These are phyloP conservation scores for Botrytis medusae DNA, from an alignment of 2,329 filamentous ascomycete species.

Conservation along the genomic window DNA sequence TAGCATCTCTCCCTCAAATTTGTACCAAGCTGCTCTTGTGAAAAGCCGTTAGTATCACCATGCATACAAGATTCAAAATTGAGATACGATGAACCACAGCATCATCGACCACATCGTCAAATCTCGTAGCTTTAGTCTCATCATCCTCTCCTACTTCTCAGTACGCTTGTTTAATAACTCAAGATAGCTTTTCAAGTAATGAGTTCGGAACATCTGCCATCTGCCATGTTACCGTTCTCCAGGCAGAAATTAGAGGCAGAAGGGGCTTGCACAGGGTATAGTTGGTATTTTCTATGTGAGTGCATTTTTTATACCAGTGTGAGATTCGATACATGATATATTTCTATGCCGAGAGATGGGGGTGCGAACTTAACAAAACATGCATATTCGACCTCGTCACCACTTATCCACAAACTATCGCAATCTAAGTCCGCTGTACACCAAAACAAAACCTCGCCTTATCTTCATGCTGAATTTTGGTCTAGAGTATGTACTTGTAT, in stretches of 20 bases:
- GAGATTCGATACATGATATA: slow-evolving; percentile 1
- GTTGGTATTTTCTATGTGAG: background rate
- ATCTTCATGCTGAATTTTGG: background rate
- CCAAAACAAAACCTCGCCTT: background rate
- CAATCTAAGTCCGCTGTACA: background rate
- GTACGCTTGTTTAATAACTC: too few relatives aligned
- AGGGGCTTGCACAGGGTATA: background rate
- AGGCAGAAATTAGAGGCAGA: background rate
- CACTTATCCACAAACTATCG: background rate
- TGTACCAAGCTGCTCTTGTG: background rate
- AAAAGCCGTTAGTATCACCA: background rate
- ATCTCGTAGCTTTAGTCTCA: too few relatives aligned
- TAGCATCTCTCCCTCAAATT: background rate
- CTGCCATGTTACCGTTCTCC: background rate
- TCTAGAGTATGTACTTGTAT: background rate
- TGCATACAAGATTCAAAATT: background rate
- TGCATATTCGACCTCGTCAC: background rate
- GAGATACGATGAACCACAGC: background rate
- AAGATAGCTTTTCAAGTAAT: too few relatives aligned
- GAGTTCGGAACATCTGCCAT: too few relatives aligned
- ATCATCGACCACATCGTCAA: background rate
- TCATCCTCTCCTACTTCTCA: too few relatives aligned
- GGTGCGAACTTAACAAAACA: background rate
- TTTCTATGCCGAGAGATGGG: slow-evolving; percentile 2
- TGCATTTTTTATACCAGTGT: background rate